These are phyloP conservation scores for Calvatia gigantea DNA, from an alignment of 768 basidiomycete species.

Conservation along the genomic window DNA sequence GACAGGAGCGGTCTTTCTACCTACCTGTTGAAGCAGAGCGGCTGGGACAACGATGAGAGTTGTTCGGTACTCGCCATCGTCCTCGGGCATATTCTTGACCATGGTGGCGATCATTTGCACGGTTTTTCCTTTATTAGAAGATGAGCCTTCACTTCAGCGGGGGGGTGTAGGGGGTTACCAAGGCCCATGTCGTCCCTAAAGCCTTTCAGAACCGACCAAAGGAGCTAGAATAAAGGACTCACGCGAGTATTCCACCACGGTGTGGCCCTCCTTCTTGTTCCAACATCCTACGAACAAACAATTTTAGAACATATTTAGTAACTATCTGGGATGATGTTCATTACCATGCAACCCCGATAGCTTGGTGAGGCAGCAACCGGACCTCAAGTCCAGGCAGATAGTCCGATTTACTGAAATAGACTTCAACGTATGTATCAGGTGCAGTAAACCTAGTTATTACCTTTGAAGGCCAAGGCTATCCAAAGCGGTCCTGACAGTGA, in stretches of 20 bases:
- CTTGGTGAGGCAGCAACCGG: conserved; percentile 68
- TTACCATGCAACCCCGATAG: conserved; percentile 73
- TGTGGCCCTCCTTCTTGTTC: conserved; percentile 51
- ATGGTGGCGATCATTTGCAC: conserved; percentile 82
- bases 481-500: conserved; percentile 51
- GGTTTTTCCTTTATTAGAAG: conserved; percentile 51
- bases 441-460: conserved; percentile 25
- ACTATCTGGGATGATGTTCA: background rate
- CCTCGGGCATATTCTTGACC: conserved; percentile 55
- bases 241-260: conserved; percentile 65
- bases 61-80: conserved; percentile 42
- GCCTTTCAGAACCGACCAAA: conserved; percentile 4
- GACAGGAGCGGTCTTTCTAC: conserved; percentile 9
- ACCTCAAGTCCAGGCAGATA: conserved; percentile 68
- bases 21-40: conserved; percentile 69
- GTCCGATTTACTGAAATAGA: conserved; percentile 41
- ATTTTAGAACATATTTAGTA: background rate
- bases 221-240: conserved; percentile 17
- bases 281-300: conserved; percentile 51
- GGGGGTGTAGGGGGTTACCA: conserved; percentile 25
- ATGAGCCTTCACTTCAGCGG: background rate
- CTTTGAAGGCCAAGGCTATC: conserved; percentile 45
- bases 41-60: conserved; percentile 78
- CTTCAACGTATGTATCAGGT: background rate
- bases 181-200: conserved; percentile 69